These are phyloP conservation scores for Rhizopogon vinicolor DNA, from an alignment of 768 basidiomycete species.

Conservation along the genomic window DNA sequence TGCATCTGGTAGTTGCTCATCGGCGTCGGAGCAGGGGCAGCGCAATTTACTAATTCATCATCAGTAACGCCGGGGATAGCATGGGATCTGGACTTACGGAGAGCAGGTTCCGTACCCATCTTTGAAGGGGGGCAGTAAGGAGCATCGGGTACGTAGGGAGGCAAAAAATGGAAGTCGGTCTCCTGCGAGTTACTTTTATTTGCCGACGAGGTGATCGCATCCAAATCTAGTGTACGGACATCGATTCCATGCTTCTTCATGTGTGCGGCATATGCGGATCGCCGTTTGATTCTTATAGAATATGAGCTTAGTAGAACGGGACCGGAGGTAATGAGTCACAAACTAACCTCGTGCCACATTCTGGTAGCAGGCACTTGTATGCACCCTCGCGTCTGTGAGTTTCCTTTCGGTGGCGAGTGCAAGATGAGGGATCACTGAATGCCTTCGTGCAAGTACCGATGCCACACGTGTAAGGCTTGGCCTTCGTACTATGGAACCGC, in stretches of 20 bases:
- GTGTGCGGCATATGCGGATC: slow-evolving; percentile 52
- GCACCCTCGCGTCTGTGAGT: slow-evolving; percentile 40
- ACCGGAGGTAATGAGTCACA: neutral
- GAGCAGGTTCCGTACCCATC: neutral
- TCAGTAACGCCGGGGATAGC: neutral
- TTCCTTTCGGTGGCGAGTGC: slow-evolving; percentile 61
- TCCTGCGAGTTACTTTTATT: neutral
- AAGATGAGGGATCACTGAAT: slow-evolving; percentile 70
- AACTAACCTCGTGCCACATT: slow-evolving; percentile 46
- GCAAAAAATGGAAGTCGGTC: slow-evolving; percentile 12
- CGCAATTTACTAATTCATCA: neutral
- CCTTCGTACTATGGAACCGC: slow-evolving; percentile 36
- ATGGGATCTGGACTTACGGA: neutral
- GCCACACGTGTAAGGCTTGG: slow-evolving; percentile 50
- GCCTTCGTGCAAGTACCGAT: slow-evolving; percentile 39
- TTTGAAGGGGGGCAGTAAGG: neutral
- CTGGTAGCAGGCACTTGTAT: slow-evolving; percentile 39
- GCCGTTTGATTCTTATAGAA: slow-evolving; percentile 55
- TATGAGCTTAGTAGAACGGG: neutral
- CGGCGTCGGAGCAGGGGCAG: neutral
- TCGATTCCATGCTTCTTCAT: slow-evolving; percentile 44
- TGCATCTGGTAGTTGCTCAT: neutral
- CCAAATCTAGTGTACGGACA: slow-evolving; percentile 13
- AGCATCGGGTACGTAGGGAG: slow-evolving; percentile 1
- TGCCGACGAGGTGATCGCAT: slow-evolving; percentile 17